Base-by-base conservation (phyloP, 768 basidiomycete species). In the Lactarius tabidus region DNA sequence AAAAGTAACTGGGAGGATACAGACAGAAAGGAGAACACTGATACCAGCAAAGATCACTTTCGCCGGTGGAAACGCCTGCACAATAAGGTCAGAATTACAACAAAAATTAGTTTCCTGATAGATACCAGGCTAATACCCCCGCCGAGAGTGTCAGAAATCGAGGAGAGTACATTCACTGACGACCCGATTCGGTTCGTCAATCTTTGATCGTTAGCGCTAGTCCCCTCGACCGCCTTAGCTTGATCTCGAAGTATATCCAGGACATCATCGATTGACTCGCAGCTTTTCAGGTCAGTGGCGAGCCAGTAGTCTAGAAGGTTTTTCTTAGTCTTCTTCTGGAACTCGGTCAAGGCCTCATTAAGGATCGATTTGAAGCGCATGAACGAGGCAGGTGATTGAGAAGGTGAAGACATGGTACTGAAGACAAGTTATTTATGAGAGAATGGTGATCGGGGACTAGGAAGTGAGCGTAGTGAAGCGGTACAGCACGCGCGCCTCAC, bases 51-150 rank as follows among this genome's bases (percentile, higher is more conserved):
- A 33, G 33, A 33, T 33, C 33, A 23, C 29, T 41, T n/a, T 41
- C 1, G 53, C 61, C 20, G 54, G 61, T 20, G 61, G 61, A 39
- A 54, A 56, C n/a, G 12, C 31, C 61, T 62, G 17, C 4, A 28
- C 2, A 39, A 33, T 35, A 33, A 6, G 17, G 23, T 55, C 17
- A 55, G 43, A 28, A 12, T 33, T 4, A 29, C 29, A 20, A 20
- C 12, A 41, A 12, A 12, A 33, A 33, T 33, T 33, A 33, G 29
- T 29, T 33, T 6, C 7, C 18, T 17, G 20, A 10, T 28, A 28
- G 20, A 10, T 28, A 33, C 53, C 53, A n/a, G 12, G 28, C 29
- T 18, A 29, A 55, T 7, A 7, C 29, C 28, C 5, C 29, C 29
- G 3, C 33, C 53, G 33, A n/a, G 4, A 20, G 18, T 55, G 2